Base-by-base conservation (phyloP, 2,329 filamentous ascomycete species). In the Stachybotrys echinatus region DNA sequence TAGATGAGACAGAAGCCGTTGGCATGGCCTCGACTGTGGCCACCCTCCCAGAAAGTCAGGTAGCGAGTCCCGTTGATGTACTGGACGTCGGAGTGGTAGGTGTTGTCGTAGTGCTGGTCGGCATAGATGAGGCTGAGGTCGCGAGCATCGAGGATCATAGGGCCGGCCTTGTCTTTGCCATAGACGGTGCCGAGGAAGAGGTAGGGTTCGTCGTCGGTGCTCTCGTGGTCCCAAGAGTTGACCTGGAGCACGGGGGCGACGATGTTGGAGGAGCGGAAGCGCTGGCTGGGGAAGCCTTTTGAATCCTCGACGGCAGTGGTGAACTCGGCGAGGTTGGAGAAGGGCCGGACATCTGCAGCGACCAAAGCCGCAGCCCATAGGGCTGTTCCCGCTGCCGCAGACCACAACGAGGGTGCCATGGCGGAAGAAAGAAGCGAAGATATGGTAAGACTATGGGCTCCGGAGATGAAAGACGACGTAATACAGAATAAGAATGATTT, bases 121-220 rank as follows among this genome's bases (percentile, higher is more conserved):
- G 66, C 66, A 50, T 70, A 71, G 2, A 71, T 62, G 3, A 71
- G 62, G 40, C 64, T 68, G 20, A 71, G 60, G 45, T 71, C 68
- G 21, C 56, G 55, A 20, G 60, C 58, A 47, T 63, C 61, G 45
- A 68, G 56, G 23, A 71, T 69, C 58, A 69, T 62, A 19, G 68
- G 67, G 12, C 62, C 65, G 12, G 60, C 57, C 45, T 52, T 57
- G 40, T 56, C 55, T 14, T 51, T 38, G 20, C 50, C 54, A 42
- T 56, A 65, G 39, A 52, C 55, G 40, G 55, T 55, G 20, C 61
- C 63, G 21, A 70, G 50, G 52, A 70, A 70, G 42, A 71, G 61
- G 53, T 64, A 64, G 1, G 55, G 57, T 10, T 64, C 57, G 17
- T 60, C 51, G 50, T 69, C 62, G 37, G 59, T 52, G 22, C 52